phyloP scores from a whole-genome alignment of 225 moss, liverwort and hornwort genomes.

The Rhytidiadelphus loreus region DNA sequence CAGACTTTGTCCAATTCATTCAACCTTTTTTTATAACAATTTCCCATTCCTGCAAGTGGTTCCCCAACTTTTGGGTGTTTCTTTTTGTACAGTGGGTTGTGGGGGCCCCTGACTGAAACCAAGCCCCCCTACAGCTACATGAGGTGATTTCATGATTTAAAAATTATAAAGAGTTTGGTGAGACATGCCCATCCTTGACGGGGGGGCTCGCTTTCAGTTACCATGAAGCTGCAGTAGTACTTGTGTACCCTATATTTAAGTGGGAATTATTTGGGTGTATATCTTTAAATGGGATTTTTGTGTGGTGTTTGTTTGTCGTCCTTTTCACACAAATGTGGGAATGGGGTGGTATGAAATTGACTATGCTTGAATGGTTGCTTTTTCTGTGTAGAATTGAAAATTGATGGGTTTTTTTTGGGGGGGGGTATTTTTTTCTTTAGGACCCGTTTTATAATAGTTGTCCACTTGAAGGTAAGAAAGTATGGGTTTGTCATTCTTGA shows the following conservation, averaged over 20 bases:
- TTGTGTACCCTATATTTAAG: no score
- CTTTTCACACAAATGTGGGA: neutral
- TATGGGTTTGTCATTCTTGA: neutral
- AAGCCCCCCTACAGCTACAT: no score
- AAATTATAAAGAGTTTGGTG: neutral
- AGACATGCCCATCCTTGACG: neutral
- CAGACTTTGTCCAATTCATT: neutral
- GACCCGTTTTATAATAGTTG: no score
- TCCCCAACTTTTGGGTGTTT: neutral
- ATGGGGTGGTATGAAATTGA: neutral
- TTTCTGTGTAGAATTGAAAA: neutral
- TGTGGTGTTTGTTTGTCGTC: no score
- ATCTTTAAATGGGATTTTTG: neutral
- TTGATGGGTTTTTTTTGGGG: neutral
- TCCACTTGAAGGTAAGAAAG: neutral
- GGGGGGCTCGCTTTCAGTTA: neutral
- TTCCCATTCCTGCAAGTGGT: neutral
- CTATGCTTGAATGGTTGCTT: fast-evolving
- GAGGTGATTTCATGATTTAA: neutral
- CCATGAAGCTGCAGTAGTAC: neutral
- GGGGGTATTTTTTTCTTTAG: no score
- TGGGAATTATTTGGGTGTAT: no score
- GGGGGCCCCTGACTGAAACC: neutral
- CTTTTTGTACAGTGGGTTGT: neutral
- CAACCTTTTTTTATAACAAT: neutral